These are phyloP conservation scores for Rachicladosporium sp. DNA, from an alignment of 2,329 filamentous ascomycete species.

Conservation along the genomic window DNA sequence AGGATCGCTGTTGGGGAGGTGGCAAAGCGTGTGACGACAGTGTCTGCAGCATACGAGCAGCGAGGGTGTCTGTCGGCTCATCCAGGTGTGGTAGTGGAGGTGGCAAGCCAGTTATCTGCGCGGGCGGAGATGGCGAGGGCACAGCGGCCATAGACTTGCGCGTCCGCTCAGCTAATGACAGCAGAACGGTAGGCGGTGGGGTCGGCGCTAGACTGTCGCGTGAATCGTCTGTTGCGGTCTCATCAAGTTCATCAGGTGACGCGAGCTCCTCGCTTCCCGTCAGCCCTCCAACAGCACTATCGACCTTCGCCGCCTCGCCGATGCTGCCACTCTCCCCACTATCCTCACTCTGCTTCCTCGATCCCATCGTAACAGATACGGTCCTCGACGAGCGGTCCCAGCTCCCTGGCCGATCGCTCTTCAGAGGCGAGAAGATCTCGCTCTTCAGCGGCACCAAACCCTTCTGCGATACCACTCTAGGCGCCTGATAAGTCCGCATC, in stretches of 20 bases:
- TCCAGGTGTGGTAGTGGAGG: neutral
- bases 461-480: conserved; percentile 19
- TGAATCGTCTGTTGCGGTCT: too few relatives aligned
- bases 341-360: too few relatives aligned
- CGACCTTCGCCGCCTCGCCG: too few relatives aligned
- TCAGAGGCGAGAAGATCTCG: conserved; percentile 24
- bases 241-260: too few relatives aligned
- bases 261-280: too few relatives aligned
- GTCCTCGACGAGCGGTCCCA: too few relatives aligned
- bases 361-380: too few relatives aligned
- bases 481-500: conserved; percentile 18
- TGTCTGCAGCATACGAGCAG: conserved; percentile 10
- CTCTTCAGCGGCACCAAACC: conserved; percentile 20
- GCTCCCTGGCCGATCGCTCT: conserved; percentile 10
- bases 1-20: conserved; percentile 16
- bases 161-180: conserved; percentile 35
- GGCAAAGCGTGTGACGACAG: conserved; percentile 21
- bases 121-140: conserved; percentile 3
- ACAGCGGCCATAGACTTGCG: conserved; percentile 31
- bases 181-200: conserved; percentile 13
- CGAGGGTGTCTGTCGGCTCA: conserved; percentile 9
- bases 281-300: too few relatives aligned
- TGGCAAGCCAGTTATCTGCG: neutral
- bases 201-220: too few relatives aligned
- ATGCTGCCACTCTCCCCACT: too few relatives aligned